Evolutionary conservation across 2,329 filamentous ascomycete genomes (phyloP).

Genomic region (Zasmidium cellare): DNA sequence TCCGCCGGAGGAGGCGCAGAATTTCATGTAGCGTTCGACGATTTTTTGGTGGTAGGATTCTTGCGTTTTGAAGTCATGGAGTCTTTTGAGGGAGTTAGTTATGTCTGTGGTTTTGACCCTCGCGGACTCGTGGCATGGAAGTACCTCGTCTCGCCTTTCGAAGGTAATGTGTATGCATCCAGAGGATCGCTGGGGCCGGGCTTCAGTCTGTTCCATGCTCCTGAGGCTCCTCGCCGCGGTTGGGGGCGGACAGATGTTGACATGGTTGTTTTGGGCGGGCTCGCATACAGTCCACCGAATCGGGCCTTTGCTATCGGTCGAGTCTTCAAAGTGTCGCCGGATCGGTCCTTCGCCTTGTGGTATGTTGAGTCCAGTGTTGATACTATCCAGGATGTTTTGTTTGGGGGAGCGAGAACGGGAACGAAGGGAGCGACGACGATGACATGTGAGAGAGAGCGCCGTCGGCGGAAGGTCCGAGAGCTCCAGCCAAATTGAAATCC

Average conservation of each 20-base stretch:
- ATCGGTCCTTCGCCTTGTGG: too few relatives aligned
- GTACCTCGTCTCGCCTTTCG: constrained; percentile 86
- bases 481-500: too few relatives aligned
- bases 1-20: constrained; percentile 74
- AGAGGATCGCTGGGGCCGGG: constrained; percentile 74
- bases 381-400: too few relatives aligned
- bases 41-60: constrained; percentile 86
- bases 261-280: constrained; percentile 18
- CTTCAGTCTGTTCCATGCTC: constrained; percentile 70
- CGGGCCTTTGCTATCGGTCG: too few relatives aligned
- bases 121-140: not conserved
- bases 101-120: too few relatives aligned
- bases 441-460: too few relatives aligned
- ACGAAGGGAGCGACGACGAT: constrained; percentile 1
- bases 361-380: too few relatives aligned
- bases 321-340: too few relatives aligned
- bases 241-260: constrained; percentile 27
- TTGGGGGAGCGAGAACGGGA: not conserved
- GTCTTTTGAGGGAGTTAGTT: constrained; percentile 33
- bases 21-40: constrained; percentile 83
- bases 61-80: constrained; percentile 70
- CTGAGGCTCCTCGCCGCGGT: constrained; percentile 45
- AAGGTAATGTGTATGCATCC: constrained; percentile 79
- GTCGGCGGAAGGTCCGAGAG: too few relatives aligned
- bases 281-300: not conserved